These are phyloP conservation scores for Harrya chromipes DNA, from an alignment of 768 basidiomycete species.

Conservation along the genomic window DNA sequence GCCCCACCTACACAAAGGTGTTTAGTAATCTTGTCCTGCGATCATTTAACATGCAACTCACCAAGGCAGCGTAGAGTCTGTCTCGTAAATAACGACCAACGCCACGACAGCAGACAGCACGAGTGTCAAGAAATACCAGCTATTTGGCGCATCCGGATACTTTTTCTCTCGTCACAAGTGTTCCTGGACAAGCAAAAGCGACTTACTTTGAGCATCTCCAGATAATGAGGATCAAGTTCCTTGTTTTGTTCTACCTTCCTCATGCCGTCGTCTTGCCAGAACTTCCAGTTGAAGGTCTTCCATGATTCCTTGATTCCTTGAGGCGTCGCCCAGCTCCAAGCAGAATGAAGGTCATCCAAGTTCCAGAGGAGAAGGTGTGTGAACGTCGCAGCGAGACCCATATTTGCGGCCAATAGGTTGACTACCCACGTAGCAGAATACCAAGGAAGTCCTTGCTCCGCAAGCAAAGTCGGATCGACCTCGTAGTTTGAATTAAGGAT, in stretches of 20 bases:
- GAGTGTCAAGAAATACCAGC: slow-evolving; percentile 32
- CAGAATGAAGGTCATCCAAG: slow-evolving; percentile 42
- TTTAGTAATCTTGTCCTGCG: neutral
- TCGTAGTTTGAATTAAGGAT: slow-evolving; percentile 54
- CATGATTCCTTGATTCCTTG: slow-evolving; percentile 25
- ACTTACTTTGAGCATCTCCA: slow-evolving; percentile 45
- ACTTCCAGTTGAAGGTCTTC: slow-evolving; percentile 33
- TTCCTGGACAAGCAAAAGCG: slow-evolving; percentile 14
- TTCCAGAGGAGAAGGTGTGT: slow-evolving; percentile 55
- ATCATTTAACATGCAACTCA: slow-evolving; percentile 1
- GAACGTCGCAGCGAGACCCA: slow-evolving; percentile 45
- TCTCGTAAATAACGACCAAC: slow-evolving; percentile 52
- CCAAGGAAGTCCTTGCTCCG: slow-evolving; percentile 34
- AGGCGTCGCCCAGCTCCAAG: slow-evolving; percentile 46
- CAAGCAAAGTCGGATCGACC: slow-evolving; percentile 48
- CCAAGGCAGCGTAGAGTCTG: slow-evolving; percentile 56
- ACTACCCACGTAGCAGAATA: slow-evolving; percentile 29
- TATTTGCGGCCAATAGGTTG: slow-evolving; percentile 16
- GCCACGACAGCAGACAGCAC: slow-evolving; percentile 43
- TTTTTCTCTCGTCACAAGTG: slow-evolving; percentile 8
- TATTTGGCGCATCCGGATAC: slow-evolving; percentile 36
- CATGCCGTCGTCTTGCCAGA: slow-evolving; percentile 30
- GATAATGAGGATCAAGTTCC: slow-evolving; percentile 52
- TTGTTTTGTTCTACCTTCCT: slow-evolving; percentile 32
- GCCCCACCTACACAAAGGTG: slow-evolving; percentile 36